These are phyloP conservation scores for Paecilomyces sp. DNA, from an alignment of 2,329 filamentous ascomycete genomes.

Conservation along the genomic window DNA sequence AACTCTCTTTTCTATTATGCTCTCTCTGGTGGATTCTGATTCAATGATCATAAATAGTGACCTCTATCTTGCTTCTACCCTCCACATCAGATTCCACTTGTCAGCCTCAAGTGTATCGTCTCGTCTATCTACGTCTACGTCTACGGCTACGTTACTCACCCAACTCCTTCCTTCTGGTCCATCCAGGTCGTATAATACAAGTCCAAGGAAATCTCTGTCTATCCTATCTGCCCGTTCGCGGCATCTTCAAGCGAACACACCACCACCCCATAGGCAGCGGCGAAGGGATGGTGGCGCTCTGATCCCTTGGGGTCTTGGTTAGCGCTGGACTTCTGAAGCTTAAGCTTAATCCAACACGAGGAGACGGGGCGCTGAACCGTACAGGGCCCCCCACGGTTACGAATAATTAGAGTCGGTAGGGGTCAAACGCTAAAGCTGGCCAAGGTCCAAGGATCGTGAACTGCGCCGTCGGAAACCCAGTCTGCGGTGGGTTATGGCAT, in stretches of 20 bases:
- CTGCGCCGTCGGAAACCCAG: neutral
- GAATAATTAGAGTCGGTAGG: neutral
- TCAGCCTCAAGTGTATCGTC: neutral
- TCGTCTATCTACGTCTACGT: neutral
- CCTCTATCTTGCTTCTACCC: neutral
- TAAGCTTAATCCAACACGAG: slow-evolving; percentile 41
- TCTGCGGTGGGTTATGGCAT: neutral
- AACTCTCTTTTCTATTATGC: neutral
- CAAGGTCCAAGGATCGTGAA: neutral
- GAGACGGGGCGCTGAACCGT: slow-evolving; percentile 5
- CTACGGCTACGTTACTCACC: neutral
- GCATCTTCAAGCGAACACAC: slow-evolving; percentile 5
- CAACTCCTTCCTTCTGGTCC: neutral
- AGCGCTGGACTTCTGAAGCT: slow-evolving; percentile 31
- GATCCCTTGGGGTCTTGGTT: slow-evolving; percentile 24
- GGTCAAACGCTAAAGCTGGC: neutral
- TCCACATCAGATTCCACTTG: neutral
- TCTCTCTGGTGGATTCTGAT: too few species aligned
- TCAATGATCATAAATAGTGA: too few species aligned
- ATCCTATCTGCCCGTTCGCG: slow-evolving; percentile 9
- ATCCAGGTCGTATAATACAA: neutral
- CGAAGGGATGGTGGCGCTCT: slow-evolving; percentile 20
- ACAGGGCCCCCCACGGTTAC: neutral
- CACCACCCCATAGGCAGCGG: slow-evolving; percentile 1
- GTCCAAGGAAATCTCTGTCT: neutral